These are phyloP conservation scores for Cyclotella baltica DNA, from an alignment of 108 stramenopile species.

Conservation along the genomic window DNA sequence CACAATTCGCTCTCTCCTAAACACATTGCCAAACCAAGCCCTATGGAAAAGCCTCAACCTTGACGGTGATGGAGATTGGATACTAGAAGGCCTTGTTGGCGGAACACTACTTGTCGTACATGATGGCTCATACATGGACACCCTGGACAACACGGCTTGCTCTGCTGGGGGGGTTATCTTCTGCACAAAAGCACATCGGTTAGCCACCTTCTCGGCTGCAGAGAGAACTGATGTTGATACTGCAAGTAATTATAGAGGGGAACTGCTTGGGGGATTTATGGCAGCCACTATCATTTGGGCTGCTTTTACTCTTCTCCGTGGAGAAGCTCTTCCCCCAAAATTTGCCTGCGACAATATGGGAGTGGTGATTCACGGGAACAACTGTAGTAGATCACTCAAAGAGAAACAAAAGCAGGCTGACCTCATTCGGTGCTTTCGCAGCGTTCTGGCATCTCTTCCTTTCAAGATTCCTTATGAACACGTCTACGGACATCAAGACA, in stretches of 20 bases:
- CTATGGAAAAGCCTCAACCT: not conserved
- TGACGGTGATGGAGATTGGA: constrained; percentile 18
- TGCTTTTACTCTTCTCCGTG: not conserved
- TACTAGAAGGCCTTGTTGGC: not conserved
- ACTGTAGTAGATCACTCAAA: not conserved
- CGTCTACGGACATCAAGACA: constrained; percentile 18
- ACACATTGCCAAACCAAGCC: not conserved
- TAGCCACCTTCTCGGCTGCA: not conserved
- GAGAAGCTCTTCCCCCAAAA: not conserved
- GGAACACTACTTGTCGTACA: not conserved
- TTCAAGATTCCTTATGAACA: not conserved
- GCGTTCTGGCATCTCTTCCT: not conserved
- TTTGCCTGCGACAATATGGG: too few species aligned
- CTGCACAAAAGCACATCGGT: not conserved
- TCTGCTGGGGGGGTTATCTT: not conserved
- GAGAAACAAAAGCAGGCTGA: constrained; percentile 13
- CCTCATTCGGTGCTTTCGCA: not conserved
- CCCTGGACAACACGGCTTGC: not conserved
- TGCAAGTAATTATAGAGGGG: constrained; percentile 7
- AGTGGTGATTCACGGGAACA: constrained; percentile 8
- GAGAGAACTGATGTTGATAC: not conserved
- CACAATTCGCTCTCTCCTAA: not conserved
- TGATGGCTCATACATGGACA: constrained; percentile 7
- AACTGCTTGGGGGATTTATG: constrained; percentile 1
- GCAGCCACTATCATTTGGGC: not conserved